Evolutionary conservation across 225 moss, liverwort and hornwort genomes (phyloP), one percentile per base, ranked within the genome.

Genomic region (Marchantia polymorpha): DNA sequence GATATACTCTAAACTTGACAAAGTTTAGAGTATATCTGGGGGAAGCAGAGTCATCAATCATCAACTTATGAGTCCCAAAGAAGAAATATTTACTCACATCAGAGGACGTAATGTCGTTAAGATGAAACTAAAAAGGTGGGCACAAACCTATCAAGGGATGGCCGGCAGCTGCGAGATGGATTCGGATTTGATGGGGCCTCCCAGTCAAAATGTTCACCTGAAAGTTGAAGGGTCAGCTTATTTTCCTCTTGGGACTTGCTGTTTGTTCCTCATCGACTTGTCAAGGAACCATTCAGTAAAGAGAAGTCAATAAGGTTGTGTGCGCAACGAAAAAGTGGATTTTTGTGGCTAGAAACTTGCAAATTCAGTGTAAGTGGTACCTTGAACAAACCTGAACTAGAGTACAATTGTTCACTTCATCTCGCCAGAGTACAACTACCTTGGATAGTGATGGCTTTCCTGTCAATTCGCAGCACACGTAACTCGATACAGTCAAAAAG

Each of bases 161-260:
- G 50, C 93, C 93, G 51, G 91, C 77, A 73, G 91, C 90, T 54
- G 97, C 97, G 66, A 97, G 80, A 84, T 97, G 97, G 82, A 97
- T 97, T 81, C 94, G 89, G 78, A 97, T 94, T 86, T 97, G 94
- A 91, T 97, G 97, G 4, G 94, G 91, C 79, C 94, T 91, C 59
- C 97, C 94, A 17, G 94, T 94, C 60, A 78, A 88, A 47, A 97
- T 93, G 78, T 93, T 91, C 71, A 97, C 93, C 94, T 97, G 87
- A 72, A 88, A 68, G 63, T 10, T 69, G 19, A 19, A 75, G 11
- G 15, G 59, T 75, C 20, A 75, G 59, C 6, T 55, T 14, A 25
- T 19, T 69, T 17, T 48, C 48, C 69, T 47, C 46, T 20, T 71
- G n/a, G 2, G 23, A 22, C n/a, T 49, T n/a, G 47, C n/a, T 15